These are phyloP conservation scores for Trametes hirsuta DNA, from an alignment of 1,284 basidiomycete genomes.

Conservation along the genomic window DNA sequence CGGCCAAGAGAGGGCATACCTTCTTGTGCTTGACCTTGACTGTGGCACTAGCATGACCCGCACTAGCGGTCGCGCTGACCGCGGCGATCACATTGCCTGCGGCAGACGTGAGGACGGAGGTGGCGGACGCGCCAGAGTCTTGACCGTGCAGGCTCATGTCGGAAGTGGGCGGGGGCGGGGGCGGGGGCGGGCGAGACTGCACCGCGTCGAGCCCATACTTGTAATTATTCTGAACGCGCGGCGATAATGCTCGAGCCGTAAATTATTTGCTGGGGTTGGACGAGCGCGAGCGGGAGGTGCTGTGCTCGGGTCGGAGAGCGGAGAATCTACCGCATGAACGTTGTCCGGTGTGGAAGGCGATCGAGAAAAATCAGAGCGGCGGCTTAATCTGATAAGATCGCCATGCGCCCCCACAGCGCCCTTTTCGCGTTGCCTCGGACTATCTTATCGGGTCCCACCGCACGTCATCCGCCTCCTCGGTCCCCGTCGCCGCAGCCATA, in stretches of 20 bases:
- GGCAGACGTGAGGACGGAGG: background rate
- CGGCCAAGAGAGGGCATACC: background rate
- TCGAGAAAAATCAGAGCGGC: background rate
- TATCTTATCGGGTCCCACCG: no score
- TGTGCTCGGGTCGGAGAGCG: no score
- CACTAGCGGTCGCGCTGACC: conserved; percentile 3
- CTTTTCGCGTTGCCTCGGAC: no score
- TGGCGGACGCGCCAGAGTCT: background rate
- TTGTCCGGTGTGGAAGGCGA: background rate
- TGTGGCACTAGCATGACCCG: conserved; percentile 7
- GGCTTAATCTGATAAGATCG: conserved; percentile 2
- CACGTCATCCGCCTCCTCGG: no score
- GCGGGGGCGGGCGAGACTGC: background rate
- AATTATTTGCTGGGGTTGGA: background rate
- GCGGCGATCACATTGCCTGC: conserved; percentile 7
- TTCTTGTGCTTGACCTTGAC: background rate
- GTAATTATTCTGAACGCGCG: background rate
- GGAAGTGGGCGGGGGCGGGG: background rate
- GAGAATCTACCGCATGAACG: background rate
- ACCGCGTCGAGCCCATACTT: background rate
- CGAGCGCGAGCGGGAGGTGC: no score
- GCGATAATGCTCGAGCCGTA: background rate
- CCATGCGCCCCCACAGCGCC: no score
- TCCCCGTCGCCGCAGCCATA: no score
- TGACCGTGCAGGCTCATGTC: conserved; percentile 2